These are phyloP conservation scores for Cordyceps cicadae DNA, from an alignment of 2,329 filamentous ascomycete genomes.

Conservation along the genomic window DNA sequence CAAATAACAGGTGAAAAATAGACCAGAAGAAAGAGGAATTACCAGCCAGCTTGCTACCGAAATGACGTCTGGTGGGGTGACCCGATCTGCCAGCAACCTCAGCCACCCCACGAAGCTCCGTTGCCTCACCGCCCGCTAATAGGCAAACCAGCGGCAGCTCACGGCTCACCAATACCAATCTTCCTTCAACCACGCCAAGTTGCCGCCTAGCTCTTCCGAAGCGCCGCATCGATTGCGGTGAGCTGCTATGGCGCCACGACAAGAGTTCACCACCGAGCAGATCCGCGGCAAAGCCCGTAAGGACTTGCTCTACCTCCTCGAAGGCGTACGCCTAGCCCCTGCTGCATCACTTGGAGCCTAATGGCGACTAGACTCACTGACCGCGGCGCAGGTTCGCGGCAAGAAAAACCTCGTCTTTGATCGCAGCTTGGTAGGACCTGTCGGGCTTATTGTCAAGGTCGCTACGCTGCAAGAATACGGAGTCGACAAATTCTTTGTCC, in stretches of 20 bases:
- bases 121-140: slow-evolving; percentile 11
- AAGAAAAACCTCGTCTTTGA: slow-evolving; percentile 98
- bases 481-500: slow-evolving; percentile 92
- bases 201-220: slow-evolving; percentile 15
- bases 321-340: slow-evolving; percentile 60
- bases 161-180: not conserved
- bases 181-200: slow-evolving; percentile 7
- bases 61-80: slow-evolving; percentile 9
- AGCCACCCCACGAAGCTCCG: slow-evolving; percentile 4
- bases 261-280: slow-evolving; percentile 64
- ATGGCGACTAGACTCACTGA: slow-evolving; percentile 10
- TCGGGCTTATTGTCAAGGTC: slow-evolving; percentile 90
- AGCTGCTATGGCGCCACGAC: slow-evolving; percentile 60
- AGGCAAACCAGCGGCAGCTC: not conserved
- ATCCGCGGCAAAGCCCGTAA: slow-evolving; percentile 76
- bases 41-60: too few species aligned
- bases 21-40: too few species aligned
- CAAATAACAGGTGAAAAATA: not conserved
- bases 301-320: slow-evolving; percentile 82
- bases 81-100: not conserved
- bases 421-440: slow-evolving; percentile 76
- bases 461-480: slow-evolving; percentile 94
- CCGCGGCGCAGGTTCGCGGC: slow-evolving; percentile 66
- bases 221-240: slow-evolving; percentile 26
- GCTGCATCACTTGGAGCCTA: not conserved